Conservation (phyloP, 306 rosid species). For the Fragaria nilgerrensis region DNA sequence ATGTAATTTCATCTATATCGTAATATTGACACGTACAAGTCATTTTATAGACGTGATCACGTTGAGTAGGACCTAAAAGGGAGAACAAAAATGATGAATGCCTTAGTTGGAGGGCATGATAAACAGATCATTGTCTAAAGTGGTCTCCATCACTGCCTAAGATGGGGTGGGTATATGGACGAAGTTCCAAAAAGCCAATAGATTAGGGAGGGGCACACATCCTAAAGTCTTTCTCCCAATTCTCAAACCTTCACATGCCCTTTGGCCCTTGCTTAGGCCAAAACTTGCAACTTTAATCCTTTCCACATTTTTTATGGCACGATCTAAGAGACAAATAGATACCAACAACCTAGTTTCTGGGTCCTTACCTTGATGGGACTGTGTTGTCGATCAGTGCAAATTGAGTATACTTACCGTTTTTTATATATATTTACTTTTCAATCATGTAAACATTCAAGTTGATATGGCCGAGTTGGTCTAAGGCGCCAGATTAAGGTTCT, state of each 20-base stretch:
- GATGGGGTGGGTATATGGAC: conserved; percentile 18
- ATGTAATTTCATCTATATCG: background rate
- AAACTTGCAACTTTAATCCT: conserved; percentile 15
- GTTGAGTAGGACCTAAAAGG: background rate
- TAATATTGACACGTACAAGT: background rate
- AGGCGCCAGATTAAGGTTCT: conserved; percentile 68
- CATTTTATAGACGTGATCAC: background rate
- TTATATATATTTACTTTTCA: no score
- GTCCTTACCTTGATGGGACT: conserved; percentile 24
- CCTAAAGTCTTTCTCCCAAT: background rate
- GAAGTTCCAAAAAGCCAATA: background rate
- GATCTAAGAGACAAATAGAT: conserved; percentile 29
- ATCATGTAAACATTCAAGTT: background rate
- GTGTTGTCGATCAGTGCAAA: background rate
- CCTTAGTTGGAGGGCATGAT: conserved; percentile 50
- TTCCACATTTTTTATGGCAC: conserved; percentile 23
- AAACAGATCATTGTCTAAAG: conserved; percentile 37
- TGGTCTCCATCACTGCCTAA: conserved; percentile 23
- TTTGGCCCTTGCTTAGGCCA: conserved; percentile 9
- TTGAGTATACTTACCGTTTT: background rate
- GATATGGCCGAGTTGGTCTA: conserved; percentile 80
- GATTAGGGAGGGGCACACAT: conserved; percentile 18
- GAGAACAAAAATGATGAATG: background rate
- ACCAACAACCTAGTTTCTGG: conserved; percentile 25
- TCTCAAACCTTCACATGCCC: conserved; percentile 31